Conservation (phyloP, 805 yeast species). For the Candida awuae region DNA sequence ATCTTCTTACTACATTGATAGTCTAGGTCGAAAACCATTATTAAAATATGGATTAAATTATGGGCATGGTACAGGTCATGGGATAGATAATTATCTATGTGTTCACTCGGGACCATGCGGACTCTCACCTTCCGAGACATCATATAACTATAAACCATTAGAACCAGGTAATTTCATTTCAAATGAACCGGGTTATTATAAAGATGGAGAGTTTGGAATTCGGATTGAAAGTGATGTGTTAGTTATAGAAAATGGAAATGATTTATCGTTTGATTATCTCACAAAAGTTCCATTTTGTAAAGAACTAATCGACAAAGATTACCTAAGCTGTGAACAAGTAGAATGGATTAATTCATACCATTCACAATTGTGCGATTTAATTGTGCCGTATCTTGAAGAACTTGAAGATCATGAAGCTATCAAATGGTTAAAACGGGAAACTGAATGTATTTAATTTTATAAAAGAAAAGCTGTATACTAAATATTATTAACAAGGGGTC, state of each 20-base stretch:
- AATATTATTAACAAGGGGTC: background rate
- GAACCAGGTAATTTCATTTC: slow-evolving; percentile 68
- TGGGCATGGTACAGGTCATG: slow-evolving; percentile 96
- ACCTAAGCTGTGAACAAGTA: slow-evolving; percentile 56
- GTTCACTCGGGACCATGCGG: slow-evolving; percentile 96
- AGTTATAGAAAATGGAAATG: slow-evolving; percentile 37
- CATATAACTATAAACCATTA: slow-evolving; percentile 39
- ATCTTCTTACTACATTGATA: slow-evolving; percentile 70
- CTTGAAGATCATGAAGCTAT: slow-evolving; percentile 50
- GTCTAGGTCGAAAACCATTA: slow-evolving; percentile 72
- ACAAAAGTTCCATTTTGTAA: slow-evolving; percentile 82
- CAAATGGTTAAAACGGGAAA: slow-evolving; percentile 67
- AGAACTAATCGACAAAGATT: slow-evolving; percentile 52
- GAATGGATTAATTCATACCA: slow-evolving; percentile 67
- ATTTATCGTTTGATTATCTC: slow-evolving; percentile 67
- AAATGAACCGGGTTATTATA: slow-evolving; percentile 92
- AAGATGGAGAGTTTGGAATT: slow-evolving; percentile 84
- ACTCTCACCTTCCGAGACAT: slow-evolving; percentile 39
- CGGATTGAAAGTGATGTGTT: slow-evolving; percentile 81
- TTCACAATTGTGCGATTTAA: slow-evolving; percentile 41
- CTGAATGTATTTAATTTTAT: slow-evolving; percentile 21
- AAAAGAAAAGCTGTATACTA: no score
- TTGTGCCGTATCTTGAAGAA: slow-evolving; percentile 44
- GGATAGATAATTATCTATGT: slow-evolving; percentile 84
- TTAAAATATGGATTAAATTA: slow-evolving; percentile 82